Conservation (phyloP, 768 basidiomycete genomes). For the Trametes cinnabarina region DNA sequence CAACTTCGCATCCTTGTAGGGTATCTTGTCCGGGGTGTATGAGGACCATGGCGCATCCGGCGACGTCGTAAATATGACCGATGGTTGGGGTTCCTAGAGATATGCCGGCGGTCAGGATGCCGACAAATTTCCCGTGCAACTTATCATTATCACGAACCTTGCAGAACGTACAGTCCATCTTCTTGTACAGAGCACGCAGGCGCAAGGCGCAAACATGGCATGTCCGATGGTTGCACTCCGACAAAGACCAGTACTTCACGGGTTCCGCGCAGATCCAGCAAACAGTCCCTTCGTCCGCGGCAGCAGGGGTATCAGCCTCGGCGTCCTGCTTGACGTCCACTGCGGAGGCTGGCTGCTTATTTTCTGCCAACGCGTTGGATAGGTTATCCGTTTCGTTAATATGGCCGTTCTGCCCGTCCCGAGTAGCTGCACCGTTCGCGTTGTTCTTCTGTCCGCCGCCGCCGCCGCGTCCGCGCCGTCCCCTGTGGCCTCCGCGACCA, state of each 20-base stretch:
- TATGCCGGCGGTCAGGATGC: background rate
- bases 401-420: background rate
- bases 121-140: background rate
- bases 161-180: constrained; percentile 91
- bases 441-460: background rate
- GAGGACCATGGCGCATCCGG: constrained; percentile 59
- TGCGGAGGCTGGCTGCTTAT: background rate
- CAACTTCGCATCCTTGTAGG: constrained; percentile 70
- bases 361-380: background rate
- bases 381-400: background rate
- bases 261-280: constrained; percentile 97
- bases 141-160: constrained; percentile 54
- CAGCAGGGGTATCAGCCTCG: constrained; percentile 8
- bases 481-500: constrained; percentile 23
- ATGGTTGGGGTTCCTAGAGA: constrained; percentile 64
- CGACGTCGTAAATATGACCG: constrained; percentile 73
- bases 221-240: constrained; percentile 90
- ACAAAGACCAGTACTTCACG: constrained; percentile 84
- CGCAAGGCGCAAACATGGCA: constrained; percentile 93
- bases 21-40: constrained; percentile 52
- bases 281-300: constrained; percentile 40
- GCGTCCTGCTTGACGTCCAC: constrained; percentile 4
- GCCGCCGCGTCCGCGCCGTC: constrained; percentile 18
- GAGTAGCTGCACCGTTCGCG: background rate
- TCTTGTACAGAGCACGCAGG: constrained; percentile 90